Conservation (phyloP, 2,329 filamentous ascomycete species). For the Alternaria viburni region DNA sequence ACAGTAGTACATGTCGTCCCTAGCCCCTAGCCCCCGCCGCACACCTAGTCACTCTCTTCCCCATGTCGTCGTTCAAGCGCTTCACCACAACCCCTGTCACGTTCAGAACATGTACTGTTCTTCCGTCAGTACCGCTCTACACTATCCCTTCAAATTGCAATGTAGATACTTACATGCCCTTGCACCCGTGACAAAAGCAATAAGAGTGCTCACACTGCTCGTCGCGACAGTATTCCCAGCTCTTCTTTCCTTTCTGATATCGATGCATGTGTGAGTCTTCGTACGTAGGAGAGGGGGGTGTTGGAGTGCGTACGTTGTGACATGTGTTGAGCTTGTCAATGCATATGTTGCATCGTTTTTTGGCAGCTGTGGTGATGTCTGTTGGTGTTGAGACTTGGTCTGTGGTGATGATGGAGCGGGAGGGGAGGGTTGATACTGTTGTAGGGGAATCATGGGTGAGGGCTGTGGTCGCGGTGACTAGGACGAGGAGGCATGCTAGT, state of each 20-base stretch:
- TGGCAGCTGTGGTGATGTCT: not conserved
- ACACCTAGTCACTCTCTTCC: not conserved
- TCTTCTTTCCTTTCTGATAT: not conserved
- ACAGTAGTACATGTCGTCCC: not conserved
- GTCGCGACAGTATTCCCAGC: not conserved
- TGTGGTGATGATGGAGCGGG: not conserved
- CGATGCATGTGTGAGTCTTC: accelerated
- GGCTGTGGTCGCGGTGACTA: not conserved
- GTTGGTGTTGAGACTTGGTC: not conserved
- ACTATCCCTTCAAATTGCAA: not conserved
- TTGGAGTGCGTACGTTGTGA: not conserved
- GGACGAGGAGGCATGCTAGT: not conserved
- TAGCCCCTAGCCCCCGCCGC: not conserved
- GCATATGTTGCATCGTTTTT: not conserved
- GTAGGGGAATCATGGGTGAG: not conserved
- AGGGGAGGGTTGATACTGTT: not conserved
- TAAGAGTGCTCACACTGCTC: not conserved
- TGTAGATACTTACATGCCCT: not conserved
- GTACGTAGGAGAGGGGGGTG: not conserved
- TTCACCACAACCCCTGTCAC: not conserved
- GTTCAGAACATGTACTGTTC: not conserved
- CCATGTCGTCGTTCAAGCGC: not conserved
- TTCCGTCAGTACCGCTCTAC: not conserved
- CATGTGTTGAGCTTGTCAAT: not conserved
- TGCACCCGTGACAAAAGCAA: not conserved